Base-by-base conservation (phyloP, 2,329 filamentous ascomycete species). In the Claviceps sp. region DNA sequence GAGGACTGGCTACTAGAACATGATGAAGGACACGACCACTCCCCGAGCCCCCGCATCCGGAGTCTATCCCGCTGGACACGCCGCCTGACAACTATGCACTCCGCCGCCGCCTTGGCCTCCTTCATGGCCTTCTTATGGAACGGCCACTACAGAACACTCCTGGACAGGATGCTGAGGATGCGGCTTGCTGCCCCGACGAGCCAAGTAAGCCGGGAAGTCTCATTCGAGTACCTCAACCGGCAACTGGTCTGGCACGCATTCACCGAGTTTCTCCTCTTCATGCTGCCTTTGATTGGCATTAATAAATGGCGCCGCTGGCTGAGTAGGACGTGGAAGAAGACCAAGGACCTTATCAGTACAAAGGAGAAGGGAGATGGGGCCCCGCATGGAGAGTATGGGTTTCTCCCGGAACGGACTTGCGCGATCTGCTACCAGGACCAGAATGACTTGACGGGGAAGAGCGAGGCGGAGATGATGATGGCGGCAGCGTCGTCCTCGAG, bases 241-340 rank as follows among this genome's bases (percentile, higher is more conserved):
- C 93, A 98, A 70, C 81, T 98, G 11, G 93, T 98, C 40, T 98
- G 93, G 93, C 93, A 98, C 69, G 93, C 93, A n/a, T 95, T 98
- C 62, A 98, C 93, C 26, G 93, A 98, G 66, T 98, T 98, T 61
- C 74, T 98, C n/a, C 78, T 98, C 36, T 98, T 97, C 66, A 79
- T 97, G 18, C 76, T 98, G n/a, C 93, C 93, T 0, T 77, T 98
- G n/a, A 87, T 98, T 43, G 93, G 93, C 49, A 91, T 98, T 59
- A 85, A 87, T 62, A 81, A 89, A 58, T 98, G 93, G 93, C 81
- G 89, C 53, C 79, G 90, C 58, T 95, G 91, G 85, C 73, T 96
- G n/a, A 76, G 79, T 20, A 79, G 89, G 56, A 82, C 84, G n/a
- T 95, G 89, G 88, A 82, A 86, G 59, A 89, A 84, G 66, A 83